Conservation (phyloP, 2,329 filamentous ascomycete genomes). For the Conoideocrella luteorostrata region DNA sequence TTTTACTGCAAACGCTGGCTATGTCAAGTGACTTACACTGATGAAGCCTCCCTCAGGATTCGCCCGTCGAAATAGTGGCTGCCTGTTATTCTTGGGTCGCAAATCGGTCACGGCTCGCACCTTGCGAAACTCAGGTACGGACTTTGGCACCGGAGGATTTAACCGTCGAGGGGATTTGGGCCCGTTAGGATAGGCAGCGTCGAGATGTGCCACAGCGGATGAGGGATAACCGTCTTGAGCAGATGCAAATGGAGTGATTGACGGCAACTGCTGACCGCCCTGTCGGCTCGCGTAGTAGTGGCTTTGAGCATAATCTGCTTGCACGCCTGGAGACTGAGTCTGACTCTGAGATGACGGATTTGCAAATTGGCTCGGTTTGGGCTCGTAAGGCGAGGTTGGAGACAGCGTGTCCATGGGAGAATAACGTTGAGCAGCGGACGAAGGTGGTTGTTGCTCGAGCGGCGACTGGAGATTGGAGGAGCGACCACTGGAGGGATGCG, state of each 20-base stretch:
- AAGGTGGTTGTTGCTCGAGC: slow-evolving; percentile 54
- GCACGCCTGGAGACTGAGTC: slow-evolving; percentile 74
- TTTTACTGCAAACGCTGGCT: too few species aligned
- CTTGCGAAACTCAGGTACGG: slow-evolving; percentile 83
- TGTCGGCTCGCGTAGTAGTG: slow-evolving; percentile 52
- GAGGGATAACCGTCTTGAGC: slow-evolving; percentile 67
- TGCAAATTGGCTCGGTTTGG: slow-evolving; percentile 54
- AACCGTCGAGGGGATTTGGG: slow-evolving; percentile 53
- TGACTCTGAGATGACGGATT: slow-evolving; percentile 55
- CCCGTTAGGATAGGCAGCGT: slow-evolving; percentile 54
- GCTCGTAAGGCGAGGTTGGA: slow-evolving; percentile 69
- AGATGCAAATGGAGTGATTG: slow-evolving; percentile 63
- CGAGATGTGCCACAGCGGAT: slow-evolving; percentile 64
- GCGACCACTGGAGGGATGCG: slow-evolving; percentile 53
- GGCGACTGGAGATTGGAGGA: slow-evolving; percentile 63
- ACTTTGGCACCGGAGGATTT: slow-evolving; percentile 44
- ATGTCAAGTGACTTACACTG: slow-evolving; percentile 69
- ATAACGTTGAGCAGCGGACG: slow-evolving; percentile 81
- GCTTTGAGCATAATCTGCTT: slow-evolving; percentile 53
- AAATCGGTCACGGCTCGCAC: slow-evolving; percentile 67
- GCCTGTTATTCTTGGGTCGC: slow-evolving; percentile 73
- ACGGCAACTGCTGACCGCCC: slow-evolving; percentile 60
- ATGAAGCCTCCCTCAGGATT: slow-evolving; percentile 98
- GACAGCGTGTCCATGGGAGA: slow-evolving; percentile 91
- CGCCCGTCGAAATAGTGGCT: slow-evolving; percentile 86